Evolutionary conservation across 2,329 filamentous ascomycete species (phyloP).

Genomic region (Aspergillus proliferans): DNA sequence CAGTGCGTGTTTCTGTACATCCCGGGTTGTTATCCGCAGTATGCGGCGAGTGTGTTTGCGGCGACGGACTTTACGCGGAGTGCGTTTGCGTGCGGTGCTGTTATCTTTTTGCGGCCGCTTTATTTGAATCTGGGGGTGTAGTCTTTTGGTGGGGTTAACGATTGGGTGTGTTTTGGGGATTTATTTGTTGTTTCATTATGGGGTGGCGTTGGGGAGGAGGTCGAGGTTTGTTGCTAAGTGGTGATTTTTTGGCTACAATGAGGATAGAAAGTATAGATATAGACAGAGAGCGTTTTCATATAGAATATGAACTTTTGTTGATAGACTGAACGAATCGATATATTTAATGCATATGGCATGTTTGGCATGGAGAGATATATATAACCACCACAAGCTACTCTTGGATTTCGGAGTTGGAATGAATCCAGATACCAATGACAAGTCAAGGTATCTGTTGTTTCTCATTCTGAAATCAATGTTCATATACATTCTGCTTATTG

Average conservation of each 20-base stretch:
- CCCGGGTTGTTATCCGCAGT: slow-evolving; percentile 18
- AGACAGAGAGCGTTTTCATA: too few relatives aligned
- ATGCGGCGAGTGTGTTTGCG: slow-evolving; percentile 26
- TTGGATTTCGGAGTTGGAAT: too few relatives aligned
- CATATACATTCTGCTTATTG: not conserved
- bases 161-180: slow-evolving; percentile 14
- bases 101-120: slow-evolving; percentile 26
- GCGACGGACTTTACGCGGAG: slow-evolving; percentile 27
- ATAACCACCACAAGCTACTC: too few relatives aligned
- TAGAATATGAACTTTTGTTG: too few relatives aligned
- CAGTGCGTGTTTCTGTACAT: slow-evolving; percentile 36
- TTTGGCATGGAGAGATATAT: too few relatives aligned
- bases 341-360: too few relatives aligned
- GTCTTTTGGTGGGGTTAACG: slow-evolving; percentile 30
- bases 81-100: slow-evolving; percentile 26
- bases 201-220: too few relatives aligned
- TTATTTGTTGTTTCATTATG: slow-evolving; percentile 5
- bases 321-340: too few relatives aligned
- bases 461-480: not conserved
- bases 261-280: too few relatives aligned
- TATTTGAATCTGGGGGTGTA: slow-evolving; percentile 22
- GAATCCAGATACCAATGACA: too few relatives aligned
- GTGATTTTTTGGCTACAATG: too few relatives aligned
- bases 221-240: too few relatives aligned
- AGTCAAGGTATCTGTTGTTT: not conserved